A percentile compares a stretch with the other conserved stretches of the same genome.
Evolutionary conservation across 2,329 filamentous ascomycete genomes (phyloP).

Genomic region (Thelonectria discophora): DNA sequence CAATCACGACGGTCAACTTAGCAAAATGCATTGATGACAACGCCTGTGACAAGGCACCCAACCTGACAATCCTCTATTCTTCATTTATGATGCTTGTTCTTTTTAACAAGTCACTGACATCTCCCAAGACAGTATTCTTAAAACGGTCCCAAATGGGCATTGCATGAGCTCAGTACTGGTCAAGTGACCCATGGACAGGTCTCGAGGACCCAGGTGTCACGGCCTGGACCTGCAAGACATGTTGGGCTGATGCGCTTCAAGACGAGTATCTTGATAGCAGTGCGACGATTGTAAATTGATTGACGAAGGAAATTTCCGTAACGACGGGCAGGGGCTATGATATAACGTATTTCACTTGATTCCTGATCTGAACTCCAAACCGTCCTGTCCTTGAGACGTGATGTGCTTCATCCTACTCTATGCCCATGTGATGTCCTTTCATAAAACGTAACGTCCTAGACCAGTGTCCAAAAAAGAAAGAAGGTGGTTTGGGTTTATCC

Average conservation of each 20-base stretch:
- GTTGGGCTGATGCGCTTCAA: neutral
- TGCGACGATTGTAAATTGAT: neutral
- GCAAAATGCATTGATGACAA: conserved; percentile 58
- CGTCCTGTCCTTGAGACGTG: neutral
- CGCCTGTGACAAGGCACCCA: conserved; percentile 57
- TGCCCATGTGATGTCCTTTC: neutral
- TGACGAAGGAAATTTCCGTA: no score
- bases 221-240: no score
- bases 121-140: conserved; percentile 2
- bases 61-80: conserved; percentile 36
- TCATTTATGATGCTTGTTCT: conserved; percentile 24
- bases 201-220: no score
- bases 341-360: neutral
- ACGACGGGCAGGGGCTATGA: neutral
- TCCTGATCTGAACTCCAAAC: neutral
- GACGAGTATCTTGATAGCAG: neutral
- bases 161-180: neutral
- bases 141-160: neutral
- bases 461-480: no score
- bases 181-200: neutral
- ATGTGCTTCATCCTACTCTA: neutral
- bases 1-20: conserved; percentile 61
- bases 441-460: no score
- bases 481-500: no score
- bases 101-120: conserved; percentile 17